A percentile compares a stretch with the other conserved stretches of the same genome.
These are phyloP conservation scores for Amaranthus hypochondriacus DNA, from an alignment of 148 eudicot species.

Conservation along the genomic window DNA sequence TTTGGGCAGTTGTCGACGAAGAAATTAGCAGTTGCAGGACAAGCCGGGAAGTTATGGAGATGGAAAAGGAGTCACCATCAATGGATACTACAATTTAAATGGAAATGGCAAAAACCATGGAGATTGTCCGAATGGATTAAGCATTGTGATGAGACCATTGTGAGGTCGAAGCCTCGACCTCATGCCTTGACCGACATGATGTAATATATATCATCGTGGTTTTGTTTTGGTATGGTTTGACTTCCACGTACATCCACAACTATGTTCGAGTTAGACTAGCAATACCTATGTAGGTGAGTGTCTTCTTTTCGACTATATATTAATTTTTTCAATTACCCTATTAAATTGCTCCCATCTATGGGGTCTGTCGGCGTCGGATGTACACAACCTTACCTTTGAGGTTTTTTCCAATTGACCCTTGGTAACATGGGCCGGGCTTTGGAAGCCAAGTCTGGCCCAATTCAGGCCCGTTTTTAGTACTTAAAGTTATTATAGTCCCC, in stretches of 20 bases:
- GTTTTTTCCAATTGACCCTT: too few relatives aligned
- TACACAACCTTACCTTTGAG: too few relatives aligned
- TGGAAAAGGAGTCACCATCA: conserved; percentile 99
- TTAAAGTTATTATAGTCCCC: too few relatives aligned
- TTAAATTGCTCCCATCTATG: too few relatives aligned
- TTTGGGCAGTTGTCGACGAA: conserved; percentile 81
- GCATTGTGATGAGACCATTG: conserved; percentile 92
- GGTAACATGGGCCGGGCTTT: too few relatives aligned
- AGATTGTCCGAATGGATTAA: conserved; percentile 91
- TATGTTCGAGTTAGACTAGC: conserved; percentile 28
- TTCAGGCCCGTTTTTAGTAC: too few relatives aligned
- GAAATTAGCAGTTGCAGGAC: conserved; percentile 76
- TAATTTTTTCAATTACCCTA: neutral
- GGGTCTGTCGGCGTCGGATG: too few relatives aligned
- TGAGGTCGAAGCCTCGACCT: conserved; percentile 72
- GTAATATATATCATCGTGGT: conserved; percentile 27
- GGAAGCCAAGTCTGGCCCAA: too few relatives aligned
- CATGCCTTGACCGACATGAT: conserved; percentile 62
- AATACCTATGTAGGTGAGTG: conserved; percentile 44
- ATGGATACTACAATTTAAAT: conserved; percentile 93
- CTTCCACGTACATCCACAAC: conserved; percentile 36
- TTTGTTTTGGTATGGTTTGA: conserved; percentile 29
- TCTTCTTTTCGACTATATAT: conserved; percentile 12
- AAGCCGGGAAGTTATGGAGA: conserved; percentile 92
- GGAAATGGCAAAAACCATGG: conserved; percentile 99